Evolutionary conservation across 2,329 filamentous ascomycete species (phyloP).

Genomic region (Alternaria incomplexa): DNA sequence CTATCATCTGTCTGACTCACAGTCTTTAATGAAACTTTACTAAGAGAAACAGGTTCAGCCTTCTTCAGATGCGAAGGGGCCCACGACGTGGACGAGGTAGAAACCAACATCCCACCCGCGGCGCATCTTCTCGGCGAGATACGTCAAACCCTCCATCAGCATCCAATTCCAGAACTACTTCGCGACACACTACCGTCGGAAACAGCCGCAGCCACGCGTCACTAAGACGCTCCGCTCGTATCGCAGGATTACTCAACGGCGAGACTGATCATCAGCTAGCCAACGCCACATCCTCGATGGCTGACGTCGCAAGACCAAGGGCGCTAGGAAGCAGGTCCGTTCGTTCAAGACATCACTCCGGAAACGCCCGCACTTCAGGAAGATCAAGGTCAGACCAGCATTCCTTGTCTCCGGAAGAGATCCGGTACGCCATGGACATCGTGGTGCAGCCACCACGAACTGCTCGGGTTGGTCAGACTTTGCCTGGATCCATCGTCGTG

Average conservation of each 20-base stretch:
- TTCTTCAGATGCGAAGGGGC: slow-evolving; percentile 48
- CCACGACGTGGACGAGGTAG: slow-evolving; percentile 44
- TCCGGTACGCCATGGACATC: slow-evolving; percentile 48
- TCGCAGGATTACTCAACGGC: slow-evolving; percentile 39
- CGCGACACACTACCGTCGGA: slow-evolving; percentile 24
- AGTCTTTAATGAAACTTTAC: slow-evolving; percentile 26
- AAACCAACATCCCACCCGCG: slow-evolving; percentile 39
- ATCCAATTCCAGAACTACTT: slow-evolving; percentile 13
- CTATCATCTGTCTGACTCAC: slow-evolving; percentile 29
- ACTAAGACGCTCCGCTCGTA: slow-evolving; percentile 41
- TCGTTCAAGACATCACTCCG: slow-evolving; percentile 36
- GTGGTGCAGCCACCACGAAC: slow-evolving; percentile 45
- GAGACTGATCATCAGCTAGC: slow-evolving; percentile 24
- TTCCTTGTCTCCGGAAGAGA: slow-evolving; percentile 36
- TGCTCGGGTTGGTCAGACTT: slow-evolving; percentile 39
- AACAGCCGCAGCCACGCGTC: slow-evolving; percentile 26
- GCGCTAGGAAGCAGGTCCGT: slow-evolving; percentile 40
- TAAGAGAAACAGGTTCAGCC: slow-evolving; percentile 40
- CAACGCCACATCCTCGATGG: slow-evolving; percentile 36
- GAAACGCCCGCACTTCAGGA: slow-evolving; percentile 25
- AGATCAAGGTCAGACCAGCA: slow-evolving; percentile 34
- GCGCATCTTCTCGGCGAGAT: slow-evolving; percentile 31
- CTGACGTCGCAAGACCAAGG: slow-evolving; percentile 47
- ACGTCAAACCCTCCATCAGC: slow-evolving; percentile 27
- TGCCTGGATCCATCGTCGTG: slow-evolving; percentile 43